phyloP scores from a whole-genome alignment of 1,284 basidiomycete species.

The Tylopilus sp. region DNA sequence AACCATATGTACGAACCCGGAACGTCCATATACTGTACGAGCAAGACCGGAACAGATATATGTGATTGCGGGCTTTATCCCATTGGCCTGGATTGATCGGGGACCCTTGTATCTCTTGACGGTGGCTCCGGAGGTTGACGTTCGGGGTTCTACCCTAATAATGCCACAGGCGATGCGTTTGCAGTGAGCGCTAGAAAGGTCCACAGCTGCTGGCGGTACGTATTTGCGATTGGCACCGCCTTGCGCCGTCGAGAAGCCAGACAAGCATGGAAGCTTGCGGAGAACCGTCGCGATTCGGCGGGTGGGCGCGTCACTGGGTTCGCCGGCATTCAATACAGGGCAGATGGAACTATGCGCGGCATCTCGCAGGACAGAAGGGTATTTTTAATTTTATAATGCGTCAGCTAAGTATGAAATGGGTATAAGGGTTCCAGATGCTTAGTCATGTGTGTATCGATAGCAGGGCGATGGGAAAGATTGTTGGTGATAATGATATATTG shows the following conservation, averaged over 20 bases:
- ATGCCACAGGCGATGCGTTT: neutral
- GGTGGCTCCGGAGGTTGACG: neutral
- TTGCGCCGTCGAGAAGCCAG: neutral
- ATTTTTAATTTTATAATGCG: neutral
- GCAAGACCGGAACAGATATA: neutral
- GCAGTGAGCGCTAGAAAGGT: neutral
- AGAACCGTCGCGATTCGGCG: conserved; percentile 16
- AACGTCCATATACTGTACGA: neutral
- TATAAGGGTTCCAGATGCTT: neutral
- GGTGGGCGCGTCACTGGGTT: neutral
- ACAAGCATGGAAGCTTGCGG: conserved; percentile 5
- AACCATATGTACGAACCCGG: neutral
- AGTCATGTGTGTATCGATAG: conserved; percentile 1
- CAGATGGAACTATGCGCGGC: neutral
- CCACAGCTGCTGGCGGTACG: neutral
- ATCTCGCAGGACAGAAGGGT: too few relatives aligned
- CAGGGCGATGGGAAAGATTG: conserved; percentile 3
- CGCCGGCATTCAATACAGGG: neutral
- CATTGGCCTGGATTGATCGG: conserved; percentile 1
- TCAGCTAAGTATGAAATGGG: neutral
- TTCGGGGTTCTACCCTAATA: conserved; percentile 10
- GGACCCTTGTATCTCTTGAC: neutral
- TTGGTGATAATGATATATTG: neutral
- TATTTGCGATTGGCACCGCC: conserved; percentile 12
- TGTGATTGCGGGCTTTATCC: conserved; percentile 12